Conservation (phyloP, 2,329 filamentous ascomycete genomes). For the Sporothrix protearum region DNA sequence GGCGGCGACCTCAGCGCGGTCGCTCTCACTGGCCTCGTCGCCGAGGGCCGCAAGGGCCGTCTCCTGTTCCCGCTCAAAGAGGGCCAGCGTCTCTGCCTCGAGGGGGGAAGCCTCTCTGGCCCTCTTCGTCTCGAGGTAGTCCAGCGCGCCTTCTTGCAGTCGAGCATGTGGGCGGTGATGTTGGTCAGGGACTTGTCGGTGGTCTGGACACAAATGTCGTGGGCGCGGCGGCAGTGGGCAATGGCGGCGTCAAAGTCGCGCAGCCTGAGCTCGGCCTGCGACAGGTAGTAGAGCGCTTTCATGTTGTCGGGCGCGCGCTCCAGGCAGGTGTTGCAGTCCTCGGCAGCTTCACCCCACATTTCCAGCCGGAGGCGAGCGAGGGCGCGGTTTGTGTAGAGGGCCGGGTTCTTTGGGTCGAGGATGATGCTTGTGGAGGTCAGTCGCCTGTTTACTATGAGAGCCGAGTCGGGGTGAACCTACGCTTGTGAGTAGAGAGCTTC, state of each 20-base stretch:
- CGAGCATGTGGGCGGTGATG: constrained; percentile 70
- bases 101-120: constrained; percentile 54
- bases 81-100: constrained; percentile 55
- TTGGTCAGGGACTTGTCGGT: constrained; percentile 65
- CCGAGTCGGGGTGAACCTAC: constrained; percentile 39
- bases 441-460: background rate
- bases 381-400: constrained; percentile 85
- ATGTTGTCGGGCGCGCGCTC: constrained; percentile 62
- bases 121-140: constrained; percentile 63
- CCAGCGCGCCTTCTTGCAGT: constrained; percentile 83
- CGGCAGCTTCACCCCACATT: constrained; percentile 69
- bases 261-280: constrained; percentile 76
- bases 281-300: constrained; percentile 81
- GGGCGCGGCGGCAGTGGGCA: constrained; percentile 65
- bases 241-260: constrained; percentile 71
- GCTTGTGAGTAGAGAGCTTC: constrained; percentile 71
- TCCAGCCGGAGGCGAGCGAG: constrained; percentile 73
- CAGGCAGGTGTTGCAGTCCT: constrained; percentile 74
- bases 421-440: constrained; percentile 50
- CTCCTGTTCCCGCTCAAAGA: constrained; percentile 47
- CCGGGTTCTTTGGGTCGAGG: constrained; percentile 70
- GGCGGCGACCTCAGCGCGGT: constrained; percentile 45
- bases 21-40: constrained; percentile 44
- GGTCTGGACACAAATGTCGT: constrained; percentile 59
- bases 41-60: constrained; percentile 30